Percentiles rank a stretch among this genome's conserved stretches.
These are phyloP conservation scores for Sclerotinia glacialis DNA, from an alignment of 2,329 filamentous ascomycete species.

Conservation along the genomic window DNA sequence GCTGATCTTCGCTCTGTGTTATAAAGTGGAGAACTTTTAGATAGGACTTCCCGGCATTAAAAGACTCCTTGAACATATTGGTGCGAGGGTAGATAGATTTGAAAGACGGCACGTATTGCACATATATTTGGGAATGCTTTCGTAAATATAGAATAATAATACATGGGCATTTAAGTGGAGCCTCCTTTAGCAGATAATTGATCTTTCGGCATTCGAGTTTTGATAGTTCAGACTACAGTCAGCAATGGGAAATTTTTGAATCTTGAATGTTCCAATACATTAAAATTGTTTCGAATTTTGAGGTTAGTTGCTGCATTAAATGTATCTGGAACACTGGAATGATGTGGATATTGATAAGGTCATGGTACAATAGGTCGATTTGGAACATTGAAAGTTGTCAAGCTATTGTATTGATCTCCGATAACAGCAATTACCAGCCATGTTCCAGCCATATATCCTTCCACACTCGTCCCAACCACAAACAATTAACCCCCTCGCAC, in stretches of 20 bases:
- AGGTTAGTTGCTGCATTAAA: not conserved
- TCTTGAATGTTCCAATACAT: not conserved
- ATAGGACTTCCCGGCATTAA: not conserved
- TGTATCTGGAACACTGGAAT: not conserved
- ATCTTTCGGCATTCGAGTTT: not conserved
- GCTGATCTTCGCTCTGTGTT: slow-evolving; percentile 15
- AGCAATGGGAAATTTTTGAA: not conserved
- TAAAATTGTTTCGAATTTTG: not conserved
- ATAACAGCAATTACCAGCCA: too few relatives aligned
- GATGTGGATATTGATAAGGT: not conserved
- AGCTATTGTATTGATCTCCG: too few relatives aligned
- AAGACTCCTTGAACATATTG: not conserved
- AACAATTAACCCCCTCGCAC: too few relatives aligned
- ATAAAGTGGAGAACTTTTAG: slow-evolving; percentile 16
- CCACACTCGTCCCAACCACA: not conserved
- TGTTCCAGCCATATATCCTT: too few relatives aligned
- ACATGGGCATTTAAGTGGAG: not conserved
- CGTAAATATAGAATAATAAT: not conserved
- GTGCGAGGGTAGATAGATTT: not conserved
- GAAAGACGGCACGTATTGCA: not conserved
- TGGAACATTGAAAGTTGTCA: too few relatives aligned
- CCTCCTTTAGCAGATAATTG: not conserved
- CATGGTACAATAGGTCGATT: too few relatives aligned
- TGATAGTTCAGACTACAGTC: not conserved
- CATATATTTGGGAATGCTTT: not conserved